Base-by-base conservation (phyloP, 768 basidiomycete species). In the Xerocomus potaroensis region DNA sequence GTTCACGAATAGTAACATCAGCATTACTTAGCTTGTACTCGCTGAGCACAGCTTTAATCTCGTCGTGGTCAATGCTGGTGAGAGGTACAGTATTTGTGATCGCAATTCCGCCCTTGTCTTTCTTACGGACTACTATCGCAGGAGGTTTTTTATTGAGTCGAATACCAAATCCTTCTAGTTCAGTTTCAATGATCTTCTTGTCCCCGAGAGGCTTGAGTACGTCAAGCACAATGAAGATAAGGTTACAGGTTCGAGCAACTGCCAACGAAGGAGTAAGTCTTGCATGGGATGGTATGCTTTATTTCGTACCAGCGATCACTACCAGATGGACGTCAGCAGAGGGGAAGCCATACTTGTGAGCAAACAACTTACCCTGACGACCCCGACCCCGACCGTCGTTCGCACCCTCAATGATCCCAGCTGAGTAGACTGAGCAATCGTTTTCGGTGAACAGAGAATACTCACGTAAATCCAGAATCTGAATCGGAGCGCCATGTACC, bases 91-190 rank as follows among this genome's bases (percentile, higher is more conserved):
- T 98, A 63, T 96, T 94, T 29, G 93, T 94, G 64, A 98, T 93
- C 5, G 91, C 84, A 57, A 99, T 81, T 33, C 85, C 78, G 41
- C 95, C 95, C 69, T 86, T 92, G 51, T 97, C 90, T 62, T 91
- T 92, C 65, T 74, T 86, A 56, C 87, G 79, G 19, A 91, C 88
- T 5, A 77, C 71, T 62, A 98, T 85, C 16, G 84, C 78, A 45
- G 95, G 96, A 2, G 95, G 91, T 53, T 81, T 81, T 70, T 98
- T 98, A 73, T 99, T 99, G 49, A 97, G 72, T 40, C 94, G 79
- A 57, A 97, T 96, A 9, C 95, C 96, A 60, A 98, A 98, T n/a
- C 93, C 92, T 75, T 99, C 96, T 49, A 99, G 71, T 66, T 99
- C 96, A 27, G 74, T 60, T 69, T 97, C 92, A 48, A 99, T 91